Conservation (phyloP, 1,284 basidiomycete genomes). For the Ganoderma boninense region DNA sequence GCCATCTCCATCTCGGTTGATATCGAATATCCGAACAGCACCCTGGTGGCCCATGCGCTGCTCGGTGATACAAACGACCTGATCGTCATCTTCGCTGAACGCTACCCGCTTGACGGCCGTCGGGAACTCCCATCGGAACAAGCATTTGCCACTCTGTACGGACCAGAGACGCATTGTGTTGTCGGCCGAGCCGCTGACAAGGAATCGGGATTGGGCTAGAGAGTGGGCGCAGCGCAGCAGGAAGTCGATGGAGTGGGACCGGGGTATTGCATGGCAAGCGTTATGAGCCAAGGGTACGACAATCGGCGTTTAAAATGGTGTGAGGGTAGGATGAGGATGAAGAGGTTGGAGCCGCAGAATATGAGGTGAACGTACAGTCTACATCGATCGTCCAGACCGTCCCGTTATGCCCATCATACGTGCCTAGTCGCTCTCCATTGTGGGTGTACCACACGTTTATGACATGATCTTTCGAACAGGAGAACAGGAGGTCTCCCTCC, state of each 20-base stretch:
- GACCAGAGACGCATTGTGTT: conserved; percentile 95
- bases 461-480: conserved; percentile 94
- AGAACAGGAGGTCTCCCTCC: conserved; percentile 96
- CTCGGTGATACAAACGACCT: conserved; percentile 94
- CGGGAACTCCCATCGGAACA: conserved; percentile 96
- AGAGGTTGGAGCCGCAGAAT: conserved; percentile 5
- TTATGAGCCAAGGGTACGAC: conserved; percentile 4
- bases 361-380: conserved; percentile 75
- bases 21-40: conserved; percentile 88
- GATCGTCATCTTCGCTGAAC: conserved; percentile 88
- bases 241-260: background rate
- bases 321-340: background rate
- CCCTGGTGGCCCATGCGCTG: conserved; percentile 93
- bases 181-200: conserved; percentile 91
- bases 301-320: background rate
- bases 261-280: conserved; percentile 9
- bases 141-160: conserved; percentile 89
- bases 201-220: conserved; percentile 83
- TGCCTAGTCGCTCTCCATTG: conserved; percentile 97
- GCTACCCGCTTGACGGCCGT: conserved; percentile 97
- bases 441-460: conserved; percentile 99
- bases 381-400: conserved; percentile 97
- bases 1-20: conserved; percentile 85
- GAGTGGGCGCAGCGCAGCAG: conserved; percentile 1
- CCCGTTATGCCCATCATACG: conserved; percentile 97